Conservation (phyloP, 768 basidiomycete species). For the Auricularia sp. region DNA sequence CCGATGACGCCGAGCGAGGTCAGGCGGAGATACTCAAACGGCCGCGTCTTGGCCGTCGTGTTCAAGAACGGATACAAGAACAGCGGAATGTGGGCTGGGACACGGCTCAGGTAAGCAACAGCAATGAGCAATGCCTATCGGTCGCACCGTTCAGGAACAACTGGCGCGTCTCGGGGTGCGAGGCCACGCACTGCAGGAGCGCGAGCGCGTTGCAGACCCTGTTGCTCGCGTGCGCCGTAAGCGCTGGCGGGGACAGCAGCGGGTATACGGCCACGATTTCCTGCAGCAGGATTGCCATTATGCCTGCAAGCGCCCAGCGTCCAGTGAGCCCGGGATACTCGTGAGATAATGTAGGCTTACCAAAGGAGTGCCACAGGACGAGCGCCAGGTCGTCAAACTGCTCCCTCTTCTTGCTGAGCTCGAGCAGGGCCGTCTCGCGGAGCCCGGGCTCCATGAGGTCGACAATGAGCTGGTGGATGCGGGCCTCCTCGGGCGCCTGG, state of each 20-base stretch:
- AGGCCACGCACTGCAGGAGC: constrained; percentile 94
- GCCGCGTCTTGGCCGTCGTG: constrained; percentile 97
- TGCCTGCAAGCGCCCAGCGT: constrained; percentile 39
- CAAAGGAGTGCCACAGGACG: constrained; percentile 97
- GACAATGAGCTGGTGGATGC: constrained; percentile 86
- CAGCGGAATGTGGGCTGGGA: constrained; percentile 85
- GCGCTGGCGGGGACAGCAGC: constrained; percentile 84
- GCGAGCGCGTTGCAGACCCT: constrained; percentile 98
- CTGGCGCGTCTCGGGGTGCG: constrained; percentile 90
- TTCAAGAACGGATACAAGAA: constrained; percentile 96
- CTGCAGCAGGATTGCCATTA: constrained; percentile 94
- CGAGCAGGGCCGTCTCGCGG: constrained; percentile 84
- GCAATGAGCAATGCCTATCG: background rate
- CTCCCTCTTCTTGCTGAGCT: constrained; percentile 97
- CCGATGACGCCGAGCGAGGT: constrained; percentile 99
- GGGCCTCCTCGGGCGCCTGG: constrained; percentile 43
- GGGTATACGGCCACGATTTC: constrained; percentile 99
- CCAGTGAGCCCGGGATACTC: constrained; percentile 10
- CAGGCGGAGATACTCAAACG: constrained; percentile 97
- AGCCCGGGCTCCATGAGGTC: constrained; percentile 73
- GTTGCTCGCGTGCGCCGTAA: constrained; percentile 96
- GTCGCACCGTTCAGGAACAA: constrained; percentile 82
- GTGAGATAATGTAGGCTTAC: constrained; percentile 27
- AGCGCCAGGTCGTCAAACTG: constrained; percentile 98
- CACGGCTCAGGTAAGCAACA: background rate